Evolutionary conservation across 768 basidiomycete genomes (phyloP), one percentile per base, ranked within the genome.

Genomic region (Asterophora parasitica): DNA sequence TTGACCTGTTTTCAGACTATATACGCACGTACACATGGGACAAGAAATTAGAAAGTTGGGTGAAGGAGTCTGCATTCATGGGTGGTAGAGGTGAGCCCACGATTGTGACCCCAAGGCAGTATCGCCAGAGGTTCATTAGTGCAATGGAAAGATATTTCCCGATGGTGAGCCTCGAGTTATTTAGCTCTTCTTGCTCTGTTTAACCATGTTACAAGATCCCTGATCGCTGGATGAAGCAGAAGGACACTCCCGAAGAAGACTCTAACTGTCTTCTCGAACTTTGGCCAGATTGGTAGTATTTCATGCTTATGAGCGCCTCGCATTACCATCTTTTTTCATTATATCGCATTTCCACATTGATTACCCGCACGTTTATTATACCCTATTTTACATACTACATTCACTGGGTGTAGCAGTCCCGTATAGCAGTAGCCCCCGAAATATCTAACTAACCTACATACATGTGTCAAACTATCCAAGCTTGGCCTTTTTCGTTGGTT

Each of bases 1-100:
- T 23, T 42, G 51, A 48, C 41, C 2, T 41, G 19, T 4, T 46
- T 10, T 4, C 12, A 94, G 92, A 96, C 64, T 96, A 92, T 60
- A 90, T 95, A 54, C 86, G 93, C 7, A 93, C 92, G 3, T 95
- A 94, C 61, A 95, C 92, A 0, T 96, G 92, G 92, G 96, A 99
- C 71, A 99, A 99, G 72, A 93, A 92, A 57, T 71, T 99, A 13
- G 96, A 98, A 69, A 97, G 86, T 51, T 96, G 92, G 93, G 92
- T 97, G 36, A 99, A 98, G 61, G 96, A 98, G 57, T 85, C 91
- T 2, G 78, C 89, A 0, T 92, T 94, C 66, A 72, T 98, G 17
- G 93, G 91, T 38, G 87, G 79, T 36, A 83, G 82, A 58, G 92
- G 92, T 8, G 95, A 95, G 54, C 95, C 96, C 0, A 98, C 95